phyloP scores from a whole-genome alignment of 352 stramenopile species.

The Blastocystis sp. region DNA sequence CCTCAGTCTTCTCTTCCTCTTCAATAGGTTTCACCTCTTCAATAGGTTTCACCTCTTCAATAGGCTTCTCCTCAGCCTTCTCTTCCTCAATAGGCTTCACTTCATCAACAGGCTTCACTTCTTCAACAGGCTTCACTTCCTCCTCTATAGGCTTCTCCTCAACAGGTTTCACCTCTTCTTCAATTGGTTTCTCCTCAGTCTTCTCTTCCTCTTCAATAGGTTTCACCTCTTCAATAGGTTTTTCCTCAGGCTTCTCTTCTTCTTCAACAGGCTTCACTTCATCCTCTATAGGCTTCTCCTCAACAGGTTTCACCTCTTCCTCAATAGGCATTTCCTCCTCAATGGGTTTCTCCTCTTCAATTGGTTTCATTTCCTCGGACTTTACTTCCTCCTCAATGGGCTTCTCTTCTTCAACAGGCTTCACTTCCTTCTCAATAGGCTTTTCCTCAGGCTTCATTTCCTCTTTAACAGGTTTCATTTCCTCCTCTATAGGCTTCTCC shows the following conservation, averaged over 20 bases:
- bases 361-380: background rate
- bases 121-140: slow-evolving; percentile 36
- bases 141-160: slow-evolving; percentile 11
- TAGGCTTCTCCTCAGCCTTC: background rate
- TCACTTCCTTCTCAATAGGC: background rate
- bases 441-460: background rate
- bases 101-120: background rate
- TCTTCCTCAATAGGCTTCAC: background rate
- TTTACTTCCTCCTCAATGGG: background rate
- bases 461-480: slow-evolving; percentile 14
- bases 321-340: background rate
- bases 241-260: background rate
- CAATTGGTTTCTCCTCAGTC: background rate
- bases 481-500: background rate
- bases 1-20: slow-evolving; percentile 16
- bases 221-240: background rate
- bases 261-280: slow-evolving; percentile 19
- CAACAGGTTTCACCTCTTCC: background rate
- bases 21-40: background rate
- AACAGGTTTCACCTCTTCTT: background rate
- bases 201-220: background rate
- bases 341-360: background rate
- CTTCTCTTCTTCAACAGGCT: background rate
- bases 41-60: background rate
- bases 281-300: background rate